A percentile compares a stretch with the other conserved stretches of the same genome.
These are phyloP conservation scores for Apiotrichum porosum DNA, from an alignment of 1,284 basidiomycete genomes.

Conservation along the genomic window DNA sequence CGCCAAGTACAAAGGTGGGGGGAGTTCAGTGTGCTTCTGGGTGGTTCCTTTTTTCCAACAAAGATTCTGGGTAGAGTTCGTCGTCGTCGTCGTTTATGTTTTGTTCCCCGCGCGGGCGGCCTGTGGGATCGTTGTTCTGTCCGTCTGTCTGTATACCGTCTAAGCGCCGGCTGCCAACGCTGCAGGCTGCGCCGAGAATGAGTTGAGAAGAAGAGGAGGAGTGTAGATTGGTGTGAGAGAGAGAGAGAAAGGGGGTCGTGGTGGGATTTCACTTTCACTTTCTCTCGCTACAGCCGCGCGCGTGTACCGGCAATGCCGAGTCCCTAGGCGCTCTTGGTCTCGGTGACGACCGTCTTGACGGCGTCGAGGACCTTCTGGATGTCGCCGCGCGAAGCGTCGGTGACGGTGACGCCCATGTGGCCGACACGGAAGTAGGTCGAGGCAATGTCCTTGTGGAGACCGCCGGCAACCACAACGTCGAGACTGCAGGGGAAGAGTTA, in stretches of 20 bases:
- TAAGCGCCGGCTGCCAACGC: too few species aligned
- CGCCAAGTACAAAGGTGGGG: conserved; percentile 1
- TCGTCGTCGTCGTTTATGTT: too few species aligned
- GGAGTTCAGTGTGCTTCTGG: not conserved
- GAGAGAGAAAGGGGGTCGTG: not conserved
- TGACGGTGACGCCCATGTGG: conserved; percentile 85
- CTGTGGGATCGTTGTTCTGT: too few species aligned
- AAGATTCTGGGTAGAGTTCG: not conserved
- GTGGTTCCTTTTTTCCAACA: not conserved
- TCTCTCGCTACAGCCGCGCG: not conserved
- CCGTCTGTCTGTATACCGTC: too few species aligned
- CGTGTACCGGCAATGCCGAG: conserved; percentile 2
- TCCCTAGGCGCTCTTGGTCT: conserved; percentile 27
- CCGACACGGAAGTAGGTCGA: conserved; percentile 57
- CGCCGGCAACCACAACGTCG: conserved; percentile 80
- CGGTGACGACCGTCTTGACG: conserved; percentile 57
- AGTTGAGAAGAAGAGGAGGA: not conserved
- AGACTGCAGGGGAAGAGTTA: too few species aligned
- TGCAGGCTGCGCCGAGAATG: not conserved
- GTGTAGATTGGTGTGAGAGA: too few species aligned
- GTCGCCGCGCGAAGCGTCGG: conserved; percentile 65
- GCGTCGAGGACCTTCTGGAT: conserved; percentile 67
- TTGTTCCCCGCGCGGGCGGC: too few species aligned
- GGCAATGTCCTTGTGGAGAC: conserved; percentile 81
- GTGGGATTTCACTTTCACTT: not conserved